Base-by-base conservation (phyloP, 345 rosid genomes). In the Brassica carinata region DNA sequence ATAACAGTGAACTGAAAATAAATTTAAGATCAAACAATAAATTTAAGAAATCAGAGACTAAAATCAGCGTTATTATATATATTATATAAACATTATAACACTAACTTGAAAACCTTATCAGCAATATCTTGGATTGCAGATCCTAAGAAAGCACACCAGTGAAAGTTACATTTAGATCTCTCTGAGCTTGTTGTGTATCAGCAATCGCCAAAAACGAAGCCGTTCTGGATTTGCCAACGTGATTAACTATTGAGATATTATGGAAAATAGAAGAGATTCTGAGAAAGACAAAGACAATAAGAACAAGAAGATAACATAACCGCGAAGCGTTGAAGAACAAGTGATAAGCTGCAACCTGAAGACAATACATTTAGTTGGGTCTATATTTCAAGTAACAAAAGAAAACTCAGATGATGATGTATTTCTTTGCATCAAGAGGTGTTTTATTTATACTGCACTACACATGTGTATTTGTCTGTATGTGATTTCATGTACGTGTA, bases 291-390 rank as follows among this genome's bases (percentile, higher is more conserved):
- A 81, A 76, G 13, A 76, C 0, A 38, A 76, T 4, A 2, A 81
- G 63, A 71, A 64, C 53, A 64, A 81, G 63, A 64, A 71, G 80
- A 75, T 81, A 81, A 71, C 72, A 38, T 30, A 81, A 8, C 29
- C 67, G 67, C 67, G 84, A 30, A 14, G 84, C 81, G 77, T 81
- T 76, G 65, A 81, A 81, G 81, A 81, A 81, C 81, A 81, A 40
- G 70, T 81, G 81, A 76, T 81, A 81, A 29, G 81, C 84, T 76
- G 84, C 84, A 57, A 81, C 84, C 76, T 81, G 84, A 58, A 81
- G 77, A 76, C 77, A 76, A 66, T 71, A 81, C 84, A 81, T 81
- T 3, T 36, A 7, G 38, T 11, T 8, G 2, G 61, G 33, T 26
- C 2, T 72, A 8, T 67, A 5, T 72, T 53, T 65, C 53, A 17